phyloP scores from a whole-genome alignment of 805 yeast genomes.

The Jamesozyma jinghongensis region DNA sequence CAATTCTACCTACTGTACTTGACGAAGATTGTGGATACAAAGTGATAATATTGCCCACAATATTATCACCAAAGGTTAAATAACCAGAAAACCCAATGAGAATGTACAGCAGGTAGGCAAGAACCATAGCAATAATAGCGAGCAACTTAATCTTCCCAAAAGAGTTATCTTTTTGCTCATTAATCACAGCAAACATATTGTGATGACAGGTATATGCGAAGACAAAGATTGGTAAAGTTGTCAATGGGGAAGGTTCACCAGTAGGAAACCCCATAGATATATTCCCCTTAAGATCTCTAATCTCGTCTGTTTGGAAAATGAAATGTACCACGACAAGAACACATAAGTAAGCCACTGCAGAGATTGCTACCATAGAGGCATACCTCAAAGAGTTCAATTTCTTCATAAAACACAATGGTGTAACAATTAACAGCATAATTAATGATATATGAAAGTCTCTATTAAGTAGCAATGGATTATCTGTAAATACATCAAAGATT shows the following conservation, averaged over 20 bases:
- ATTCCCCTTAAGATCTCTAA: slow-evolving; percentile 35
- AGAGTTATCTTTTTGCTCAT: slow-evolving; percentile 58
- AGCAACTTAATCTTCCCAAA: slow-evolving; percentile 39
- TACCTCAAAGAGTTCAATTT: slow-evolving; percentile 33
- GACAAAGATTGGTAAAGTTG: slow-evolving; percentile 76
- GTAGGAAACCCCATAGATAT: slow-evolving; percentile 41
- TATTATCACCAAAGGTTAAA: slow-evolving; percentile 72
- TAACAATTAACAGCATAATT: slow-evolving; percentile 38
- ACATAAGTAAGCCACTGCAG: background rate
- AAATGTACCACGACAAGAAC: slow-evolving; percentile 24
- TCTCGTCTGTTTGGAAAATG: slow-evolving; percentile 23
- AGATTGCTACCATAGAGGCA: slow-evolving; percentile 40
- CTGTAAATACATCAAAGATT: slow-evolving; percentile 26
- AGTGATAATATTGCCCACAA: slow-evolving; percentile 66
- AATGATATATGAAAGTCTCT: slow-evolving; percentile 53
- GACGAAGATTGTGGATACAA: slow-evolving; percentile 56
- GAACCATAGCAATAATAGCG: slow-evolving; percentile 42
- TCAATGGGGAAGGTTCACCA: slow-evolving; percentile 38
- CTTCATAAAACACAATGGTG: slow-evolving; percentile 56
- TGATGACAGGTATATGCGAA: slow-evolving; percentile 95
- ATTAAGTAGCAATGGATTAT: slow-evolving; percentile 30
- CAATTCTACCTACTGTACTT: slow-evolving; percentile 65
- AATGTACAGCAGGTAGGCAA: slow-evolving; percentile 54
- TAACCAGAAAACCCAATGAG: slow-evolving; percentile 75
- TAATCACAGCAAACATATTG: slow-evolving; percentile 80